Base-by-base conservation (phyloP, 2,329 filamentous ascomycete species). In the Byssothecium circinans region DNA sequence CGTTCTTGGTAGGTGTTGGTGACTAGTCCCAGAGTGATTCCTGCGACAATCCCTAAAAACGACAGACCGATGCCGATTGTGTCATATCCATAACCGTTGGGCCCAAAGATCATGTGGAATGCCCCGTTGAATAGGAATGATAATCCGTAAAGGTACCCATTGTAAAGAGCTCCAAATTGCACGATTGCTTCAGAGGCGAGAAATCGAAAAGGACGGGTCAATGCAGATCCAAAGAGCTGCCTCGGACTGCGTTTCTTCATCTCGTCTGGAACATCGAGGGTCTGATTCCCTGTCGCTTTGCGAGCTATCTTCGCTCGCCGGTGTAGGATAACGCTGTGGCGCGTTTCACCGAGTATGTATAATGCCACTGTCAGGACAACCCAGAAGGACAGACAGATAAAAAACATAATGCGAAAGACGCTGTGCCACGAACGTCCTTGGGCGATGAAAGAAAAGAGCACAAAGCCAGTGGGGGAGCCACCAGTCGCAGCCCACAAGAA, bases 71-170 rank as follows among this genome's bases (percentile, higher is more conserved):
- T 65, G 2, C 68, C 68, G 4, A 73, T 62, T 1, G 62, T 71
- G 47, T 66, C 58, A 30, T 75, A 75, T 0, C 72, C 74, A 43
- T 74, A 73, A 1, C 76, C 76, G 14, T 61, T 55, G 7, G 67
- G 58, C 1, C 76, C 74, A 45, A 79, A 80, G 0, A 79, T 77
- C 17, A 79, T 67, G 17, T 71, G 66, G 45, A 79, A 79, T 0
- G 75, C 76, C 3, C 71, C 74, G 45, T 78, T 78, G 64, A 78
- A 78, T 0, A 78, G 63, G 44, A 79, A 80, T 1, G 74, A 76
- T 8, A 78, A 48, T 2, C 76, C 76, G 41, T 78, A 78, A 2
- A 78, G 61, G 48, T 76, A 78, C 3, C 74, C 76, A 39, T 78
- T 78, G 56, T 77, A 78, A 1, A 76, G 54, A 2, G 76, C 75